A percentile compares a stretch with the other conserved stretches of the same genome.
phyloP scores from a whole-genome alignment of 164 flowering plant species.

The Magnolia officinalis region DNA sequence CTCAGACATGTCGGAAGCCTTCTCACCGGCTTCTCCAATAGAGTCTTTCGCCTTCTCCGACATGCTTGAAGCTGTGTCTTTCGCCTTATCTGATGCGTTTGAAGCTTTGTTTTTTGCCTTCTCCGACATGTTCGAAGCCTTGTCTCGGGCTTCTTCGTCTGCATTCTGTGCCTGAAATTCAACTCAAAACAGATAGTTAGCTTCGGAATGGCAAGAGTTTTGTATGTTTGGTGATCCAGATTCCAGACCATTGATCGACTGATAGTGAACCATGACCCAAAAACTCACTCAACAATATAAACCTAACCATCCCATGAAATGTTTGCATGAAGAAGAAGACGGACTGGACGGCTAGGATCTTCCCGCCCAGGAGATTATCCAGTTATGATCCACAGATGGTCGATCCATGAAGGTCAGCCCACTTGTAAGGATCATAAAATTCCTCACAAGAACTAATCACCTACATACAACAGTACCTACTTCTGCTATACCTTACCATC shows the following conservation, averaged over 20 bases:
- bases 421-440: too few relatives aligned
- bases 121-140: not conserved
- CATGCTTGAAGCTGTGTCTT: not conserved
- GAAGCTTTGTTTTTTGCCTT: slow-evolving; percentile 14
- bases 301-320: too few relatives aligned
- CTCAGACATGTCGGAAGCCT: not conserved
- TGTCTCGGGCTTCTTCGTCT: slow-evolving; percentile 10
- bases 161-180: slow-evolving; percentile 23
- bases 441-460: too few relatives aligned
- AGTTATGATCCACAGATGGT: too few relatives aligned
- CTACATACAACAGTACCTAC: too few relatives aligned
- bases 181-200: not conserved
- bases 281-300: too few relatives aligned
- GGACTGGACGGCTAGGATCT: too few relatives aligned
- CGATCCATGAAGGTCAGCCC: too few relatives aligned
- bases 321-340: too few relatives aligned
- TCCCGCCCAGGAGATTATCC: too few relatives aligned
- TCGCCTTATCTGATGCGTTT: not conserved
- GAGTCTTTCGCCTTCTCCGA: slow-evolving; percentile 11
- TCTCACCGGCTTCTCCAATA: not conserved
- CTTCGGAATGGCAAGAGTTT: not conserved
- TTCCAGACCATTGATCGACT: too few relatives aligned
- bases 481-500: too few relatives aligned
- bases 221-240: not conserved
- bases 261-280: not conserved